Evolutionary conservation across 495 filamentous ascomycete genomes (phyloP), one percentile per base, ranked within the genome.

Genomic region (Hamigera avellanea): DNA sequence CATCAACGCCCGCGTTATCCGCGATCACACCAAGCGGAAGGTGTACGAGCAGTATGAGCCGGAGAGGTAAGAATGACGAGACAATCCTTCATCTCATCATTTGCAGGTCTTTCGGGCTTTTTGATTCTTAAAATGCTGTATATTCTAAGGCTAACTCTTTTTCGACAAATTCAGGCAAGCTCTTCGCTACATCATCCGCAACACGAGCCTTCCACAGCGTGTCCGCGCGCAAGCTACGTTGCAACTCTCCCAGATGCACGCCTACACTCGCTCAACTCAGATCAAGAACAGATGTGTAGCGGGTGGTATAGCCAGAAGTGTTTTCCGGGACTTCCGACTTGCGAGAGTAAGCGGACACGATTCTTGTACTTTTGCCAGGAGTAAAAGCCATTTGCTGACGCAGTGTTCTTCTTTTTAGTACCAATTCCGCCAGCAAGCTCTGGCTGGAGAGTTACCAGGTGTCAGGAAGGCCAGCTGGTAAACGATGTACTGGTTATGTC

Each of bases 391-490:
- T 4, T 5, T 4, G 21, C 21, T 23, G 9, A 23, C 21, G 21
- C 21, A 23, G 21, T 23, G 21, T 23, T 23, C 9, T 23, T 5
- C 21, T 23, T 40, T 45, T 31, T 50, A 96, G 88, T 98, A 70
- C 65, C 83, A 86, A 65, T 96, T 98, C 67, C 70, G 91, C 54
- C 62, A 88, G 61, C 78, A 94, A 57, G 91, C 93, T 2, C 56
- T 94, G 32, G 77, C 69, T n/a, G 91, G 93, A 37, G 76, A 86
- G 38, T 54, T 98, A 25, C 91, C 91, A 0, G 91, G 91, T 36
- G 91, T 96, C 29, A 83, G 77, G 69, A 96, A 95, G 69, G 91
- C 93, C 7, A 86, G 81, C 55, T 98, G 91, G 91, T 96, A 61
- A 49, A 37, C 25, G 29, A 10, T 19, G 5, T 15, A 17, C 31